Conservation (phyloP, 2,329 filamentous ascomycete genomes). For the Fusarium fujikuroi region DNA sequence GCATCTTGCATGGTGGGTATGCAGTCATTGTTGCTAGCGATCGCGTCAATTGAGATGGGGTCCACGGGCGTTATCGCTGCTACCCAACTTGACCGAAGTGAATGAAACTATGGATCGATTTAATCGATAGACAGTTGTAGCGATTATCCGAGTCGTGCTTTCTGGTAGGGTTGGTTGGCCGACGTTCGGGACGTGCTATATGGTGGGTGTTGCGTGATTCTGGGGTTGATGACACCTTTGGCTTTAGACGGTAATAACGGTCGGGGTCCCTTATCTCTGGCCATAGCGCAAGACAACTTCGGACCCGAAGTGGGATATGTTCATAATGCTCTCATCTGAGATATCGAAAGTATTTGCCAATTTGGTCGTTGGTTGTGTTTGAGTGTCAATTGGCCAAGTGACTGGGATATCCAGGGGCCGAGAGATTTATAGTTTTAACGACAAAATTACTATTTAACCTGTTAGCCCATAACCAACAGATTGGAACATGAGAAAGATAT, state of each 20-base stretch:
- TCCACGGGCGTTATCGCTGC: background rate
- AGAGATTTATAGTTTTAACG: background rate
- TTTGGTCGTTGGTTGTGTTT: too few relatives aligned
- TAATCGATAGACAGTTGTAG: background rate
- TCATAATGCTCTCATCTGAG: accelerated
- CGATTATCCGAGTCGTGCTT: background rate
- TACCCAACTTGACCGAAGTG: background rate
- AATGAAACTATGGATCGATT: background rate
- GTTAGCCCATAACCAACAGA: accelerated
- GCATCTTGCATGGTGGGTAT: background rate
- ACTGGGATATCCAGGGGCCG: background rate
- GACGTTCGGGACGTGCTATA: constrained; percentile 4
- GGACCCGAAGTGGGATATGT: background rate
- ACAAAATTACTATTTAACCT: accelerated
- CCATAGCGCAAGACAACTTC: background rate
- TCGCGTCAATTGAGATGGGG: constrained; percentile 29
- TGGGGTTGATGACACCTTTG: constrained; percentile 15
- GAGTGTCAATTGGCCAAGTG: background rate
- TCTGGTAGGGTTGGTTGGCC: background rate
- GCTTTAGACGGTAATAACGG: background rate
- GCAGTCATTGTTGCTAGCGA: constrained; percentile 32
- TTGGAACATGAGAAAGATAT: accelerated
- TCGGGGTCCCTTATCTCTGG: background rate
- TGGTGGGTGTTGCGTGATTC: constrained; percentile 16
- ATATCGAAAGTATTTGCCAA: too few relatives aligned